A percentile compares a stretch with the other conserved stretches of the same genome.
phyloP scores from a whole-genome alignment of 257 asterid species.

The Haberlea rhodopensis region DNA sequence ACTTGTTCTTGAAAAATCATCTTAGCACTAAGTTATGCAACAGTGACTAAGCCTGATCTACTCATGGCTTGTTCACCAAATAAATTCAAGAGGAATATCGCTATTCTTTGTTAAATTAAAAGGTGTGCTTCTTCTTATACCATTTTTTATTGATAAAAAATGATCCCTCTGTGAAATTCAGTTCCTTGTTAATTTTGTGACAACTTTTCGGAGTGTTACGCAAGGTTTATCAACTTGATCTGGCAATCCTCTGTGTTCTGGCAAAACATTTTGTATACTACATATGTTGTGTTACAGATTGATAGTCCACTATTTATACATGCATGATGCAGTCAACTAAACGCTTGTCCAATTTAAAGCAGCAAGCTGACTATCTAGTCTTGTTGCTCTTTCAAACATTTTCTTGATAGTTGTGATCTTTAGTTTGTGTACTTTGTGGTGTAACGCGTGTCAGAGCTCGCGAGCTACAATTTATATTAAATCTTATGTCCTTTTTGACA shows the following conservation, averaged over 20 bases:
- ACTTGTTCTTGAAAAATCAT: neutral
- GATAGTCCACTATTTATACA: neutral
- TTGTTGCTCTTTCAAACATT: constrained; percentile 6
- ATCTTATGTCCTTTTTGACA: constrained; percentile 26
- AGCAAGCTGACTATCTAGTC: neutral
- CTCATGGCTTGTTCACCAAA: neutral
- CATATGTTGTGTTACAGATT: neutral
- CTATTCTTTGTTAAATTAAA: neutral
- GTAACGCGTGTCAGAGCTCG: neutral
- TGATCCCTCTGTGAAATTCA: neutral
- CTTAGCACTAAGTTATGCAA: neutral
- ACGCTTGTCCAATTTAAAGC: neutral
- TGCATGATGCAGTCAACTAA: neutral
- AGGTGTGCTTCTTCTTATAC: neutral
- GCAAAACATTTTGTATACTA: no score
- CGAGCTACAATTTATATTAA: neutral
- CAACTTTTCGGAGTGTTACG: no score
- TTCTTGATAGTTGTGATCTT: neutral
- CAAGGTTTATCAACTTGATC: no score
- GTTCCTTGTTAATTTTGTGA: no score
- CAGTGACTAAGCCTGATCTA: neutral
- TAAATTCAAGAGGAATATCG: neutral
- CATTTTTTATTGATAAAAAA: neutral
- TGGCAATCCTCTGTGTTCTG: no score
- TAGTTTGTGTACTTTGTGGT: neutral